Evolutionary conservation across 495 filamentous ascomycete species (phyloP).

Genomic region (Penicillium crystallinum): DNA sequence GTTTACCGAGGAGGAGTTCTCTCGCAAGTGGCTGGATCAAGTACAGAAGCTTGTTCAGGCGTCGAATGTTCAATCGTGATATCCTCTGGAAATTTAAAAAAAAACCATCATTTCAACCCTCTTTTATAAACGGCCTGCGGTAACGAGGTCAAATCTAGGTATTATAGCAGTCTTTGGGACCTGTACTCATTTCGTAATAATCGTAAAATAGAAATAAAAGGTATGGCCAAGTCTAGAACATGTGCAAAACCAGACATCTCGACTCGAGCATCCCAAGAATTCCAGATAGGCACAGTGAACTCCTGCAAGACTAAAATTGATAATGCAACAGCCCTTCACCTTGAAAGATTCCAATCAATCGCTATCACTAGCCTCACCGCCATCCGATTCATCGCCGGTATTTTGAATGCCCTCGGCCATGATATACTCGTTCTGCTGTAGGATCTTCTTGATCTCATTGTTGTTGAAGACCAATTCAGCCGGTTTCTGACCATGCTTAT

Average conservation of each 20-base stretch:
- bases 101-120: background rate
- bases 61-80: conserved; percentile 6
- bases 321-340: background rate
- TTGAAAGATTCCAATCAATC: conserved; percentile 24
- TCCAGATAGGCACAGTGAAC: background rate
- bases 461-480: conserved; percentile 51
- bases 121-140: background rate
- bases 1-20: conserved; percentile 87
- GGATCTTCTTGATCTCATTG: conserved; percentile 54
- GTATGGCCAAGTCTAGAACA: background rate
- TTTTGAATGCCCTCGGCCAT: conserved; percentile 39
- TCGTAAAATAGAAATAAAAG: conserved; percentile 5
- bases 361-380: conserved; percentile 41
- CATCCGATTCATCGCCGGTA: conserved; percentile 22
- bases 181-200: conserved; percentile 7
- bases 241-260: background rate
- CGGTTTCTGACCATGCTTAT: conserved; percentile 44
- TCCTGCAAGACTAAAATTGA: background rate
- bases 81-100: conserved; percentile 10
- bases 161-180: background rate
- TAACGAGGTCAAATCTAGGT: background rate
- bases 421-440: conserved; percentile 76
- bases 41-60: conserved; percentile 62
- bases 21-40: conserved; percentile 63
- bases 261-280: background rate